Base-by-base conservation (phyloP, 2,329 filamentous ascomycete species). In the Cladosporium sphaerospermum region DNA sequence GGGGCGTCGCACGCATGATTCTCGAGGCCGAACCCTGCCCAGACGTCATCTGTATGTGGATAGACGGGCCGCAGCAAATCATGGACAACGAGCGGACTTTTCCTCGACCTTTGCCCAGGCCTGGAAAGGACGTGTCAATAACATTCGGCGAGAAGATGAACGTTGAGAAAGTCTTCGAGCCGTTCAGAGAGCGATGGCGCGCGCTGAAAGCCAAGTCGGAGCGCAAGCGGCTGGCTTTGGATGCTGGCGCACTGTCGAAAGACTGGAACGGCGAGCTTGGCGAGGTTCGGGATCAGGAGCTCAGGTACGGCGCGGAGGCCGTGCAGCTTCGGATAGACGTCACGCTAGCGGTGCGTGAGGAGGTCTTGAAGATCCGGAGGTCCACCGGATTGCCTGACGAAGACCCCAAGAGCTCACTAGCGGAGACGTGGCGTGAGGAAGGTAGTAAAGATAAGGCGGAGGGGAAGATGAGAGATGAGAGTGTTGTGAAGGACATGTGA, bases 1-100 rank as follows among this genome's bases (percentile, higher is more conserved):
- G 93, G 93, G 93, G 93, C 1, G 78, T 97, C 1, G 89, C 92
- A 6, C 83, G 93, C 2, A 78, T 97, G 54, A 93, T 99, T 54
- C 81, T 99, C 44, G 93, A 99, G 70, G 82, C 86, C 44, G 87
- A 92, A 45, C 89, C 89, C 3, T 84, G 88, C 57, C 93, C 93
- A 0, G 88, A 95, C 61, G 80, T 99, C 16, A 80, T 99, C 34
- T 90, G 93, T 41, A 92, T 99, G 72, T 99, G 95, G 77, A 85
- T 97, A 46, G 89, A 96, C 64, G 93, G 93, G 28, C 87, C 88
- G 13, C 87, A 96, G 66, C 73, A 86, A 55, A 78, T 96, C 61
- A 96, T 97, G 92, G 80, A 88, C 63, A 92, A 97, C 70, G 79
- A 84, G 54, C 81, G 93, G 43, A 73, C 71, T 2, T 96, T 84